Conservation (phyloP, 805 yeast species). For the Lipomyces spencermartinsiae region DNA sequence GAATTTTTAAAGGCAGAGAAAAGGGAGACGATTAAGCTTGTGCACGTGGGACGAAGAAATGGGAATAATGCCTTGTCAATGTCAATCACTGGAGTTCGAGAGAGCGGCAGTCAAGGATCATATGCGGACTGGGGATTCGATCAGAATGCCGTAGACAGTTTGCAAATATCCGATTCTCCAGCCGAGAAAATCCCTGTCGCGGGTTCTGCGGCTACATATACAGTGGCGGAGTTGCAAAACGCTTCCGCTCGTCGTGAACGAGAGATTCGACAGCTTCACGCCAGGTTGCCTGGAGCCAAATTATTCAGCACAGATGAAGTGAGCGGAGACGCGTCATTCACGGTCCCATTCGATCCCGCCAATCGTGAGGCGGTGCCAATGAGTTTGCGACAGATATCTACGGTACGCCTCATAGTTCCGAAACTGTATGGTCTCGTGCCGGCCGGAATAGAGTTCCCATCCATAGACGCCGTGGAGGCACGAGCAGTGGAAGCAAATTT, state of each 20-base stretch:
- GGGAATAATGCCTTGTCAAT: neutral
- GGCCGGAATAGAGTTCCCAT: slow-evolving; percentile 19
- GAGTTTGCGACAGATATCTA: slow-evolving; percentile 1
- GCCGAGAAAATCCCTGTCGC: neutral
- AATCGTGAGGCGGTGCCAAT: slow-evolving; percentile 8
- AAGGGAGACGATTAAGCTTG: slow-evolving; percentile 66
- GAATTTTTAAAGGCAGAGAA: slow-evolving; percentile 63
- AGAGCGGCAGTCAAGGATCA: slow-evolving; percentile 7
- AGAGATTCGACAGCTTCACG: slow-evolving; percentile 29
- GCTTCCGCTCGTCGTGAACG: slow-evolving; percentile 30
- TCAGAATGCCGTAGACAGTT: slow-evolving; percentile 2
- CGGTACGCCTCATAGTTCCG: slow-evolving; percentile 34
- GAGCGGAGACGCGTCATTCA: slow-evolving; percentile 16
- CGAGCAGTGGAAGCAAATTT: slow-evolving; percentile 33
- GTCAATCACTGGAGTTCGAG: neutral
- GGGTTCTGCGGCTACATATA: slow-evolving; percentile 14
- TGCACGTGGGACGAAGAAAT: slow-evolving; percentile 44
- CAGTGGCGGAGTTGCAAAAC: slow-evolving; percentile 17
- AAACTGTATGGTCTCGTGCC: slow-evolving; percentile 35
- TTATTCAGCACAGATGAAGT: slow-evolving; percentile 14
- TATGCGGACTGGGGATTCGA: slow-evolving; percentile 33
- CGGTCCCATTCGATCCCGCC: slow-evolving; percentile 25
- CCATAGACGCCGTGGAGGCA: slow-evolving; percentile 12
- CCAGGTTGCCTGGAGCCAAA: slow-evolving; percentile 25
- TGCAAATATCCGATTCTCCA: slow-evolving; percentile 1